Conservation (phyloP, 176 grass and related monocot genomes). For the Musa acuminata region DNA sequence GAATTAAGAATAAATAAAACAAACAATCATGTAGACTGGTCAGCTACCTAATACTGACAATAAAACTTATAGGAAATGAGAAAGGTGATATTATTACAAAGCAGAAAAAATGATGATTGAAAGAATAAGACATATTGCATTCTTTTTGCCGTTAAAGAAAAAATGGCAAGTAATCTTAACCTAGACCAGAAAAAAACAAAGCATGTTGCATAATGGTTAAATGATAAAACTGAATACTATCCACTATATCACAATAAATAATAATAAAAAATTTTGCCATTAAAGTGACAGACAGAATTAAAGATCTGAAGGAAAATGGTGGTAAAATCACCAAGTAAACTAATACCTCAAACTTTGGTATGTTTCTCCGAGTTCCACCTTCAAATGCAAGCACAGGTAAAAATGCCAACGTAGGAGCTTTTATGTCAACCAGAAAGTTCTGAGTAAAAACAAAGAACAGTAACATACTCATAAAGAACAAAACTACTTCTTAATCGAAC, state of each 20-base stretch:
- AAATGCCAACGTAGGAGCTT: constrained; percentile 60
- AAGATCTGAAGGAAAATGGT: not conserved
- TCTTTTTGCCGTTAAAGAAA: not conserved
- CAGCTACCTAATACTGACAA: not conserved
- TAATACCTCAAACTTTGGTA: constrained; percentile 85
- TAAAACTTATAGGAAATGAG: not conserved
- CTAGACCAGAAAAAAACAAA: no score
- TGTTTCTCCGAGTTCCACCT: constrained; percentile 90
- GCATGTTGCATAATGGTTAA: no score
- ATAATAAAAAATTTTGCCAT: not conserved
- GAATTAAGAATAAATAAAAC: not conserved
- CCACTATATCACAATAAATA: not conserved
- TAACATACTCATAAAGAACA: constrained; percentile 6
- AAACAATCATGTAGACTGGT: not conserved
- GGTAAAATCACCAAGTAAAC: not conserved
- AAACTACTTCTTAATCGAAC: not conserved
- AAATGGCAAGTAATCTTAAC: no score
- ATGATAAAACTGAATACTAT: not conserved
- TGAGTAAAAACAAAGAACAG: constrained; percentile 29
- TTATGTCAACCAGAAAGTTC: constrained; percentile 97
- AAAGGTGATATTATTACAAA: not conserved
- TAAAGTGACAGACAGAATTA: not conserved
- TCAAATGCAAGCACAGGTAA: constrained; percentile 87
- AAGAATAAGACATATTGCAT: not conserved
- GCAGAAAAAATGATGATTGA: not conserved